Evolutionary conservation across 2,329 filamentous ascomycete genomes (phyloP).

Genomic region (Sclerotinia trifoliorum): DNA sequence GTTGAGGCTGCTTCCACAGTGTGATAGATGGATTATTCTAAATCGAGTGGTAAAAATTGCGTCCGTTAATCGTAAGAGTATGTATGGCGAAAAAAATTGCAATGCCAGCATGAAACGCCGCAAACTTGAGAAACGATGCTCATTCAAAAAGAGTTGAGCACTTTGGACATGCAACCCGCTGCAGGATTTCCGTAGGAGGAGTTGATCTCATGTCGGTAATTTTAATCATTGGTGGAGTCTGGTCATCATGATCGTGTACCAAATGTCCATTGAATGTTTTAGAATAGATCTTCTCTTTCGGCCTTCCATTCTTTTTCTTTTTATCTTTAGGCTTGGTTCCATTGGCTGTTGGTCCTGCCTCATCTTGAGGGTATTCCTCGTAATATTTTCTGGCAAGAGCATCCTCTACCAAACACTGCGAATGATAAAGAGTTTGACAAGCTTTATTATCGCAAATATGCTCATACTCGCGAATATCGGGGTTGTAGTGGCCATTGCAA

Average conservation of each 20-base stretch:
- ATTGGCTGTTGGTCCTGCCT: constrained; percentile 22
- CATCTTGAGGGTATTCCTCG: constrained; percentile 25
- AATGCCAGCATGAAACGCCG: neutral
- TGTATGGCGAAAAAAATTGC: neutral
- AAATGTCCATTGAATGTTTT: constrained; percentile 33
- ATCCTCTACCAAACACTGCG: constrained; percentile 41
- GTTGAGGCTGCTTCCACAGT: neutral
- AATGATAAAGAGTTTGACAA: constrained; percentile 43
- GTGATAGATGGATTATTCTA: neutral
- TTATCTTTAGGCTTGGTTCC: constrained; percentile 27
- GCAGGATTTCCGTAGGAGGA: constrained; percentile 25
- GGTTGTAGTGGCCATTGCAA: constrained; percentile 42
- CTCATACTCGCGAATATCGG: constrained; percentile 39
- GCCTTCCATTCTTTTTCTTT: constrained; percentile 8
- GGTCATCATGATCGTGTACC: constrained; percentile 20
- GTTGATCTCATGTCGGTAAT: constrained; percentile 32
- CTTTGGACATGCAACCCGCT: constrained; percentile 34
- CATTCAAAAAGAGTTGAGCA: constrained; percentile 33
- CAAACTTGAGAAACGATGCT: neutral
- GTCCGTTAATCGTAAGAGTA: constrained; percentile 9
- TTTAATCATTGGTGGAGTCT: constrained; percentile 25
- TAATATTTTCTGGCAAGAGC: constrained; percentile 36
- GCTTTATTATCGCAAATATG: constrained; percentile 39
- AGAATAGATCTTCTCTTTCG: constrained; percentile 28
- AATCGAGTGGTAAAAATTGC: neutral